Conservation (phyloP, 2,329 filamentous ascomycete species). For the Fusarium mexicanum region DNA sequence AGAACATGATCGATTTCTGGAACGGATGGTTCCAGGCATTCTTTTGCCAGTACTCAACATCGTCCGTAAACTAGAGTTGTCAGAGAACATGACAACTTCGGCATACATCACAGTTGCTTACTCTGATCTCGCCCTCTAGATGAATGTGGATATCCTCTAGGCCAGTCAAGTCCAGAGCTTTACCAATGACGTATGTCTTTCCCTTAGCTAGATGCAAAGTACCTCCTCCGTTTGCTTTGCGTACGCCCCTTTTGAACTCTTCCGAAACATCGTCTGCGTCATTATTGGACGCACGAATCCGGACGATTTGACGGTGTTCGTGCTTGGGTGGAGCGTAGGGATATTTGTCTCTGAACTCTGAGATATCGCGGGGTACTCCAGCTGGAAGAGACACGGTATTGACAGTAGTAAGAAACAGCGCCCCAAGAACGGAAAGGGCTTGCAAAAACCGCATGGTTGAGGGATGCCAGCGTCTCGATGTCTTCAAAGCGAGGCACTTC, state of each 20-base stretch:
- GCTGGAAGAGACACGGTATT: conserved; percentile 9
- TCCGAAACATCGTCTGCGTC: conserved; percentile 31
- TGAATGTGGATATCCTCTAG: conserved; percentile 66
- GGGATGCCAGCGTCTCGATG: background rate
- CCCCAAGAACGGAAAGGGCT: background rate
- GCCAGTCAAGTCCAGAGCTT: conserved; percentile 67
- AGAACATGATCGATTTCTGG: conserved; percentile 67
- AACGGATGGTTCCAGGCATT: conserved; percentile 54
- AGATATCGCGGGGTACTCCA: conserved; percentile 11
- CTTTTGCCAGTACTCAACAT: conserved; percentile 55
- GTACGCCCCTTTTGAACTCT: conserved; percentile 26
- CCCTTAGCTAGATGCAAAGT: conserved; percentile 63
- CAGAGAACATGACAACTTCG: fast-evolving
- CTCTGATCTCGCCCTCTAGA: conserved; percentile 64
- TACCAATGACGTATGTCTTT: conserved; percentile 66
- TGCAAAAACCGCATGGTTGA: background rate
- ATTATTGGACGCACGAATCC: conserved; percentile 23
- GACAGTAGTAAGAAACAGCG: background rate
- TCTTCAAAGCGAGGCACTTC: fast-evolving
- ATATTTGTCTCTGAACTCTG: conserved; percentile 35
- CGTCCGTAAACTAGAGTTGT: conserved; percentile 51
- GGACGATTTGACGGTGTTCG: conserved; percentile 19
- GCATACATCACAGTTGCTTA: background rate
- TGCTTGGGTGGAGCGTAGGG: conserved; percentile 22
- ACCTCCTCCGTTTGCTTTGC: conserved; percentile 66